Evolutionary conservation across 1,284 basidiomycete species (phyloP), one percentile per base, ranked within the genome.

Genomic region (Pisolithus thermaeus): DNA sequence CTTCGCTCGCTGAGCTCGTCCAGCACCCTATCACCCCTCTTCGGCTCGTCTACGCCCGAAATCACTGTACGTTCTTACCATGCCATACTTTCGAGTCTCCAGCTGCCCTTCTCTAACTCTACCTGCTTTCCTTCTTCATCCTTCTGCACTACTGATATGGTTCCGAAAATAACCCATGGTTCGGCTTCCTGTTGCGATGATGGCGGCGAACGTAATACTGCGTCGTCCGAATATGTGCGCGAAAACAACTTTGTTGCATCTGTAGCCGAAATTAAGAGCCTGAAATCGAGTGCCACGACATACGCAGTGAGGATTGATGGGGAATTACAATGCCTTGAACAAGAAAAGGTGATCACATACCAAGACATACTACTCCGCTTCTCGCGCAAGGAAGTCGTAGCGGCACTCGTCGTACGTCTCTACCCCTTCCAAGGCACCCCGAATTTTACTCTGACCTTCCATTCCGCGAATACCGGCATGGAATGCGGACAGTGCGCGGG

Each of bases 401-500:
- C 84, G 16, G 75, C 72, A 37, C 73, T 85, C 18, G 79, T 84
- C 70, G 84, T 65, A 4, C 32, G 23, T 52, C 20, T 7, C 0
- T 44, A 8, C 23, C n/a, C 11, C 36, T 38, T 49, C 38, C 8
- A 28, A 36, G 12, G 7, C 14, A 32, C 45, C 20, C 11, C 36
- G 18, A 16, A 2, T 14, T 45, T 46, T 4, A 50, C 27, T 30
- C 28, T 30, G 28, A 30, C 28, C 18, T 30, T 11, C 9, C 11
- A 30, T 30, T 30, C 28, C 28, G 11, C 9, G 3, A 30, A 9
- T 30, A 9, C 9, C 28, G 28, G 9, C 9, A 12, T 30, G 30
- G 18, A 2, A 27, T 28, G 22, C 5, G 9, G 5, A 40, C 48
- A 86, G 81, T 86, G 84, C 57, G 84, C 84, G 16, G 84, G 84